Base-by-base conservation (phyloP, 2,329 filamentous ascomycete species). In the Cytospora piceae region DNA sequence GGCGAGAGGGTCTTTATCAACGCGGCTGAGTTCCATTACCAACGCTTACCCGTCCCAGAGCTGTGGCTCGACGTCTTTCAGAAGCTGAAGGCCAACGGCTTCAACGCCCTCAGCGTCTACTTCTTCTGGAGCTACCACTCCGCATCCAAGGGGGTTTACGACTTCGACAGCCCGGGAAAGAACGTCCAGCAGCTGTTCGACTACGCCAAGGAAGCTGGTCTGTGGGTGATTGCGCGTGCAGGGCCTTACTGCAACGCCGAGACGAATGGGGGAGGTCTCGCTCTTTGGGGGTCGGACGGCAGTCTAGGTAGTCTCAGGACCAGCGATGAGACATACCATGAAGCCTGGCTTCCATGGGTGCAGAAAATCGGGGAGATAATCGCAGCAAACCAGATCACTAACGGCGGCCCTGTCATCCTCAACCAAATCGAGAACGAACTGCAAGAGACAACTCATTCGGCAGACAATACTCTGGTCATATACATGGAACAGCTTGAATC, bases 371-470 rank as follows among this genome's bases (percentile, higher is more conserved):
- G 82, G 15, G 73, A 76, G 20, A 82, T 85, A 58, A 79, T 86
- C 62, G 81, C 79, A 2, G 77, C 74, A 22, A 85, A 85, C 61
- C 79, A 83, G 69, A 81, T 85, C 66, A 85, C 82, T 0, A 79
- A 82, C 24, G 82, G 82, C 3, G 82, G 82, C 8, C 80, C 82
- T 0, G 77, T 85, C 15, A 83, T 84, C 53, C 72, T 85, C 12
- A 80, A 79, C 54, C 82, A 86, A 68, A 76, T 84, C 22, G 83
- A 86, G 69, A 86, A 85, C 61, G 83, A 85, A 69, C 75, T 83
- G 27, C 78, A 80, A 66, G 76, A 84, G 69, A 80, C 78, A 1
- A 70, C 61, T 2, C 78, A 84, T 64, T 71, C 72, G 4, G 71
- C 81, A 0, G 77, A 72, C n/a, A 75, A 82, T 61, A 82, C 81